These are phyloP conservation scores for Neonectria magnoliae DNA, from an alignment of 2,329 filamentous ascomycete species.

Conservation along the genomic window DNA sequence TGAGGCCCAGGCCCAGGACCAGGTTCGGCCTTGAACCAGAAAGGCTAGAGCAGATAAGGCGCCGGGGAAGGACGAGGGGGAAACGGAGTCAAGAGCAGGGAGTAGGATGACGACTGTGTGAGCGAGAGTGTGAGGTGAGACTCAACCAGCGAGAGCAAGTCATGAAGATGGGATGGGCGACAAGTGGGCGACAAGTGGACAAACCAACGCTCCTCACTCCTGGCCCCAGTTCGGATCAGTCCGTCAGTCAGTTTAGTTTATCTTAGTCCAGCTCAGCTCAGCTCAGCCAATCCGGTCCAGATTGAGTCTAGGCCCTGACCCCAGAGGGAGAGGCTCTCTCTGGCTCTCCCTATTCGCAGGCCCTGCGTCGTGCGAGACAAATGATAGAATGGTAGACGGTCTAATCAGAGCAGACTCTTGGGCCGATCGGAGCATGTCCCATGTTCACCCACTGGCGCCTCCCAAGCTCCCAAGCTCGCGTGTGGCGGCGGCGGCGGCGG, in stretches of 20 bases:
- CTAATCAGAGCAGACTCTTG: background rate
- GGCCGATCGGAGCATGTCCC: background rate
- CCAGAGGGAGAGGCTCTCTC: background rate
- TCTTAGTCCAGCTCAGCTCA: background rate
- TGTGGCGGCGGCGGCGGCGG: background rate
- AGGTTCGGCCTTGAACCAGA: slow-evolving; percentile 10
- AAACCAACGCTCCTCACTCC: background rate
- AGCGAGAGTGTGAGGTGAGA: background rate
- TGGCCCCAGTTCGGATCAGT: background rate
- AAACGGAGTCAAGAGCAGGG: background rate
- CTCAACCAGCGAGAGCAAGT: background rate
- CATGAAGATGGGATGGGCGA: background rate
- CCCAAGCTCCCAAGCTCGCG: background rate
- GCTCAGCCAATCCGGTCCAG: background rate
- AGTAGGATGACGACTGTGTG: background rate
- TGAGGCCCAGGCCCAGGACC: slow-evolving; percentile 32
- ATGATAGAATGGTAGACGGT: background rate
- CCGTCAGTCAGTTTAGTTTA: background rate
- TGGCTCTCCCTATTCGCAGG: background rate
- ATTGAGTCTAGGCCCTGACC: background rate
- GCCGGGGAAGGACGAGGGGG: slow-evolving; percentile 13
- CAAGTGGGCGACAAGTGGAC: too few species aligned
- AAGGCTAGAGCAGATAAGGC: slow-evolving; percentile 15
- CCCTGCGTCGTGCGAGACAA: background rate
- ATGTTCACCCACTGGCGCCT: background rate